Evolutionary conservation across 2,329 filamentous ascomycete genomes (phyloP).

Genomic region (Lomentospora prolificans): DNA sequence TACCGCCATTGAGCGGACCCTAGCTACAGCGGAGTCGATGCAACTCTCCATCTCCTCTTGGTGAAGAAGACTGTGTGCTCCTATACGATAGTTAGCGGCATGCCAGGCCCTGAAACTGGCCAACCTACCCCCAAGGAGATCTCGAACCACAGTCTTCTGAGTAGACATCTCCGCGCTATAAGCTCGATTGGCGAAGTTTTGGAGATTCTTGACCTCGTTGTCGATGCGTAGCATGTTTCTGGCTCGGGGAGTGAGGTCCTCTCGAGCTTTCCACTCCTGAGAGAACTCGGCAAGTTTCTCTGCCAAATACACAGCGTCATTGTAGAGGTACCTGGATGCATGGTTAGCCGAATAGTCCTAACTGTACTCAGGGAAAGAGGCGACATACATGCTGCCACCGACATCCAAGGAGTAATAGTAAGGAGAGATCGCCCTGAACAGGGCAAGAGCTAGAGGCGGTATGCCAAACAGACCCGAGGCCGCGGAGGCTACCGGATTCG

Average conservation of each 20-base stretch:
- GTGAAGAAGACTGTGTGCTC: conserved; percentile 49
- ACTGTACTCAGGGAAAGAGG: not conserved
- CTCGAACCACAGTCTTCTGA: conserved; percentile 51
- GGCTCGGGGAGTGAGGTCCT: conserved; percentile 40
- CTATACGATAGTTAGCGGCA: conserved; percentile 14
- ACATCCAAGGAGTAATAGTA: conserved; percentile 58
- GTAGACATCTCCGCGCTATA: conserved; percentile 51
- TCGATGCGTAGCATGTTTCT: conserved; percentile 47
- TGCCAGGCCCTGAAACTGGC: not conserved
- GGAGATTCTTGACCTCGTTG: conserved; percentile 48
- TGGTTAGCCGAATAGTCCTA: not conserved
- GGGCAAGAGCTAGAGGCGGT: conserved; percentile 63
- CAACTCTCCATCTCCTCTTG: conserved; percentile 43
- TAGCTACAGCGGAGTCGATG: conserved; percentile 42
- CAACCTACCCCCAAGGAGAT: conserved; percentile 43
- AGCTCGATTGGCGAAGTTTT: conserved; percentile 50
- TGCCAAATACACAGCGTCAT: conserved; percentile 55
- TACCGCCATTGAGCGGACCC: conserved; percentile 42
- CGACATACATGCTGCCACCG: conserved; percentile 53
- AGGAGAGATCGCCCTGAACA: conserved; percentile 68
- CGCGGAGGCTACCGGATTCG: conserved; percentile 54
- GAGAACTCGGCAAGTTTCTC: conserved; percentile 43
- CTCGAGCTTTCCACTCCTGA: conserved; percentile 40
- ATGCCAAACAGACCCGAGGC: conserved; percentile 61
- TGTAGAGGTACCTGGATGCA: conserved; percentile 49